Percentiles rank a stretch among this genome's conserved stretches.
phyloP scores from a whole-genome alignment of 2,329 filamentous ascomycete species.

The Talaromyces albobiverticillius region DNA sequence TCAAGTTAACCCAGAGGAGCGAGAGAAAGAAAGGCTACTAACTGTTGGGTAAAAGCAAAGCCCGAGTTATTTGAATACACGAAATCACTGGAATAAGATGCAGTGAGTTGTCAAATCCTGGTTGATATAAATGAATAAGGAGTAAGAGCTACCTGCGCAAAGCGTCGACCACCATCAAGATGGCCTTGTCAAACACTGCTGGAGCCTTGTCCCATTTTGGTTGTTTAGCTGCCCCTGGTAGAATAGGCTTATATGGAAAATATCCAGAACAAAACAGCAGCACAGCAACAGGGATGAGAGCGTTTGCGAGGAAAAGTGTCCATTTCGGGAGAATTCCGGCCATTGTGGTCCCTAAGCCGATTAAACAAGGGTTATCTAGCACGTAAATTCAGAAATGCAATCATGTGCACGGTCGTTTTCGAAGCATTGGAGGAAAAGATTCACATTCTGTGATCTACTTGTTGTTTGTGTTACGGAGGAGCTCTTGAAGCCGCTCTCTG shows the following conservation, averaged over 20 bases:
- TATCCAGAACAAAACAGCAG: constrained; percentile 82
- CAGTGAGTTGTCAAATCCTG: constrained; percentile 15
- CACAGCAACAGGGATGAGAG: constrained; percentile 72
- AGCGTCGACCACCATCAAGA: constrained; percentile 98
- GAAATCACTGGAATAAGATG: constrained; percentile 67
- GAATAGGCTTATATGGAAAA: constrained; percentile 94
- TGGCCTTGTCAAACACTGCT: constrained; percentile 78
- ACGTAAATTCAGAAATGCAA: not conserved
- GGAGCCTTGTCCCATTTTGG: constrained; percentile 56
- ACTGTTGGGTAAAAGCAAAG: constrained; percentile 88
- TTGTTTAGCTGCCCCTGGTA: constrained; percentile 75
- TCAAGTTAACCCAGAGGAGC: not conserved
- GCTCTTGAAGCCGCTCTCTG: not conserved
- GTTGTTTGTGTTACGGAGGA: not conserved
- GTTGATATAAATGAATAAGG: not conserved
- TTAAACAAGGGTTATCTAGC: not conserved
- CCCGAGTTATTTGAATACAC: constrained; percentile 79
- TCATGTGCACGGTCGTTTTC: not conserved
- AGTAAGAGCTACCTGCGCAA: constrained; percentile 65
- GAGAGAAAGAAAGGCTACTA: constrained; percentile 11
- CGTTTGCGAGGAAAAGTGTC: constrained; percentile 64
- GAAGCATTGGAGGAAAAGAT: not conserved
- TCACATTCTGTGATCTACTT: not conserved
- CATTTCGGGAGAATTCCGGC: constrained; percentile 22
- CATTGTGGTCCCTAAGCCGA: constrained; percentile 4